Conservation (phyloP, 257 asterid genomes). For the Plectranthus barbatus region DNA sequence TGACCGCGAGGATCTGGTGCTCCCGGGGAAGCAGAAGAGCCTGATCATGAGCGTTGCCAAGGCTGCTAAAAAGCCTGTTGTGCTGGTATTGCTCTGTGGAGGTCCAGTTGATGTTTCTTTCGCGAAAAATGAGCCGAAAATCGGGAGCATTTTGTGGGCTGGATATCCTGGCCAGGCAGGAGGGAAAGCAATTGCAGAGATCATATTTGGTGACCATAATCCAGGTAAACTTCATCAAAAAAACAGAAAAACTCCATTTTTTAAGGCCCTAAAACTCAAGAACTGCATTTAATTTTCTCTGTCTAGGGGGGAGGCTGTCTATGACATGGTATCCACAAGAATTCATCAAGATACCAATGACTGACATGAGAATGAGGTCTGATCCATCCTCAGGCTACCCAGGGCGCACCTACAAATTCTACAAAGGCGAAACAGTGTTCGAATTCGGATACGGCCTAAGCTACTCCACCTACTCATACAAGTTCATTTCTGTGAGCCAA, state of each 20-base stretch:
- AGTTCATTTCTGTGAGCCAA: conserved; percentile 31
- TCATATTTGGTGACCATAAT: conserved; percentile 66
- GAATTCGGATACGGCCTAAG: conserved; percentile 75
- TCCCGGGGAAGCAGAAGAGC: conserved; percentile 51
- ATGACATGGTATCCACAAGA: conserved; percentile 75
- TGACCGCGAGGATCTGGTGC: conserved; percentile 48
- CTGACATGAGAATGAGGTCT: conserved; percentile 72
- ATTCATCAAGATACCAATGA: conserved; percentile 54
- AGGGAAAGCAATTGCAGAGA: conserved; percentile 62
- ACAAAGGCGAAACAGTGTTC: conserved; percentile 48
- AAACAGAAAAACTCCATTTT: background rate
- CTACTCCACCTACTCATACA: conserved; percentile 53
- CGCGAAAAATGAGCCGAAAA: conserved; percentile 42
- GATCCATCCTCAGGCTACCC: conserved; percentile 51
- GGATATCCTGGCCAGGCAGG: conserved; percentile 85
- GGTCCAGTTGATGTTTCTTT: conserved; percentile 71
- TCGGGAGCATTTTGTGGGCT: conserved; percentile 70
- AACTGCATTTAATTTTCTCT: background rate
- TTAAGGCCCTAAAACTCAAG: background rate
- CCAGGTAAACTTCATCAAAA: conserved; percentile 35
- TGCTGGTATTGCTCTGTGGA: conserved; percentile 54
- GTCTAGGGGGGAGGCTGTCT: conserved; percentile 62
- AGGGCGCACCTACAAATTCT: conserved; percentile 72
- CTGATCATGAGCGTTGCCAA: conserved; percentile 34
- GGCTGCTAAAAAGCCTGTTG: conserved; percentile 49